These are phyloP conservation scores for Solanum bulbocastanum DNA, from an alignment of 257 asterid species.

Conservation along the genomic window DNA sequence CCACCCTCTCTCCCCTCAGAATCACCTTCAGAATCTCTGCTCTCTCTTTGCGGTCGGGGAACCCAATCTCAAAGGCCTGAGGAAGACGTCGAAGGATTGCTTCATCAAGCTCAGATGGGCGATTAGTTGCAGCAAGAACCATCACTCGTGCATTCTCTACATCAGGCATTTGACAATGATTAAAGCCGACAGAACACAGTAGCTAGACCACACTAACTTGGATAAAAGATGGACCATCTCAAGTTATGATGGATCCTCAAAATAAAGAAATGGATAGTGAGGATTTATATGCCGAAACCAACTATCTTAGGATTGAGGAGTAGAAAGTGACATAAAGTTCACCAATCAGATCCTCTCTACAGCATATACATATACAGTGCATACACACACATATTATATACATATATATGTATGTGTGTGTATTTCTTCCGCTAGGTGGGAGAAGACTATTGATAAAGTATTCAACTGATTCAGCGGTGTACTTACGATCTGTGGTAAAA, in stretches of 20 bases:
- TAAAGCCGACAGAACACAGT: background rate
- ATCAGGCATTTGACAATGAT: background rate
- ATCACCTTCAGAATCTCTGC: conserved; percentile 73
- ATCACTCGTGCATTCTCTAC: conserved; percentile 80
- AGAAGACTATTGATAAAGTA: background rate
- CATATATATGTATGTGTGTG: background rate
- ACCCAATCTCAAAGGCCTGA: conserved; percentile 89
- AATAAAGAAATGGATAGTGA: background rate
- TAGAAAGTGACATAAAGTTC: background rate
- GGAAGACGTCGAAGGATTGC: conserved; percentile 96
- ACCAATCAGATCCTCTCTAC: background rate
- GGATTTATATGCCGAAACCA: background rate
- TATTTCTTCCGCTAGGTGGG: background rate
- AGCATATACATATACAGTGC: background rate
- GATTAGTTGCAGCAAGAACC: conserved; percentile 98
- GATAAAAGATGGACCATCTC: background rate
- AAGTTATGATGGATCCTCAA: background rate
- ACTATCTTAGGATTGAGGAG: background rate
- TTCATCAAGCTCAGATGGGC: conserved; percentile 98
- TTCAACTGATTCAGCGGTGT: background rate
- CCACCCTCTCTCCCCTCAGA: conserved; percentile 72
- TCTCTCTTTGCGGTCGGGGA: conserved; percentile 62
- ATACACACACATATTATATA: background rate
- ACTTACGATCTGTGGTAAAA: conserved; percentile 88
- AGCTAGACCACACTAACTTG: background rate